These are phyloP conservation scores for Emmonsiellopsis sp. DNA, from an alignment of 2,329 filamentous ascomycete genomes.

Conservation along the genomic window DNA sequence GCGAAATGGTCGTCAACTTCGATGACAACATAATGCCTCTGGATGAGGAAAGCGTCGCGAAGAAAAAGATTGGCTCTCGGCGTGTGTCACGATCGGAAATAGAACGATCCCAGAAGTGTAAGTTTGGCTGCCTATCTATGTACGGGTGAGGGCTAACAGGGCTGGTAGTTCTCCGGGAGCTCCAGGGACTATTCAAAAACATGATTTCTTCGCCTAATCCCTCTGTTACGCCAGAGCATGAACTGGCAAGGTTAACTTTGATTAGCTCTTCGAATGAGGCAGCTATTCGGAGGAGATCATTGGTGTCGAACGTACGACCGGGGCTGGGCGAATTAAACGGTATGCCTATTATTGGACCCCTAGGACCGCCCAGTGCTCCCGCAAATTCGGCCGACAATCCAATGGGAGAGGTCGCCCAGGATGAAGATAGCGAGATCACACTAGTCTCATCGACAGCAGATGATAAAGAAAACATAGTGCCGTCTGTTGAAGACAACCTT, in stretches of 20 bases:
- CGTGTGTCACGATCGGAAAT: constrained; percentile 52
- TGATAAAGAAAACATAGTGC: constrained; percentile 32
- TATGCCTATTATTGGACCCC: constrained; percentile 37
- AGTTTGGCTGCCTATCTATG: constrained; percentile 28
- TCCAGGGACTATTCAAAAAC: constrained; percentile 60
- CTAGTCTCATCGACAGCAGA: constrained; percentile 27
- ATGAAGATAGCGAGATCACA: constrained; percentile 26
- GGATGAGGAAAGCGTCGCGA: constrained; percentile 52
- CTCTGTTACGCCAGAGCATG: constrained; percentile 62
- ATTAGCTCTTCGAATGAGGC: constrained; percentile 51
- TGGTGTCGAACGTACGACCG: constrained; percentile 25
- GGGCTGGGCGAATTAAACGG: constrained; percentile 37
- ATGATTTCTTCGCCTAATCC: constrained; percentile 56
- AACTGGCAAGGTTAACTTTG: constrained; percentile 72
- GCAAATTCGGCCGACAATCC: constrained; percentile 17
- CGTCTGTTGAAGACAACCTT: constrained; percentile 16
- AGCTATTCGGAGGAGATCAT: constrained; percentile 41
- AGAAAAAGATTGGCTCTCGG: constrained; percentile 68
- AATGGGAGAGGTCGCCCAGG: constrained; percentile 15
- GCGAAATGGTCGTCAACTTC: constrained; percentile 70
- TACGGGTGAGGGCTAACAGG: background rate
- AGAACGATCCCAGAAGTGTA: constrained; percentile 62
- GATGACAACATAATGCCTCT: constrained; percentile 62
- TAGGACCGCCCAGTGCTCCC: constrained; percentile 28
- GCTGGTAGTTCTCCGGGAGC: constrained; percentile 62